phyloP scores from a whole-genome alignment of 768 basidiomycete species.

The Boletus tomentosulus region DNA sequence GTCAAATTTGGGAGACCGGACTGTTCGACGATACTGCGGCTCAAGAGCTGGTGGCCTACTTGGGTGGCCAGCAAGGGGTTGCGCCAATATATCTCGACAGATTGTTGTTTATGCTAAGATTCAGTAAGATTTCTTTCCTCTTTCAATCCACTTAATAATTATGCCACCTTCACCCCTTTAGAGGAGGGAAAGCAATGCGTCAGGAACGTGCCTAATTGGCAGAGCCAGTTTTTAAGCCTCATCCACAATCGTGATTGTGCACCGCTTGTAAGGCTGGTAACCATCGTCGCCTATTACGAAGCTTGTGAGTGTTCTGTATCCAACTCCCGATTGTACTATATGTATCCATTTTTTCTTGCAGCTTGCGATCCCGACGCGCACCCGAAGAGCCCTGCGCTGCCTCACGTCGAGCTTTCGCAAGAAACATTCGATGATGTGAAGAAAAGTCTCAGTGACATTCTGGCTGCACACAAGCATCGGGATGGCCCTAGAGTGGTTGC shows the following conservation, averaged over 20 bases:
- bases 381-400: not conserved
- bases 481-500: slow-evolving; percentile 19
- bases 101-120: slow-evolving; percentile 20
- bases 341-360: not conserved
- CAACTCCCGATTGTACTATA: not conserved
- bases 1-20: slow-evolving; percentile 17
- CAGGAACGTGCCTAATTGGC: slow-evolving; percentile 13
- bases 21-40: slow-evolving; percentile 20
- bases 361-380: slow-evolving; percentile 2
- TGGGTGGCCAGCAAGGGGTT: slow-evolving; percentile 12
- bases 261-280: slow-evolving; percentile 18
- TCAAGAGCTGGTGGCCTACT: slow-evolving; percentile 6
- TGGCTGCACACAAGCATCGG: slow-evolving; percentile 13
- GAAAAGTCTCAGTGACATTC: slow-evolving; percentile 8
- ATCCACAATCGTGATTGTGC: slow-evolving; percentile 10
- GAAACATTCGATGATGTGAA: slow-evolving; percentile 12
- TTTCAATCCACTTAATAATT: not conserved
- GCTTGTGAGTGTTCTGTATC: slow-evolving; percentile 9
- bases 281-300: slow-evolving; percentile 21
- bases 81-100: slow-evolving; percentile 18
- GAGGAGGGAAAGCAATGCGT: slow-evolving; percentile 20
- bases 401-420: not conserved
- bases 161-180: not conserved
- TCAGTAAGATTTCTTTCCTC: slow-evolving; percentile 8
- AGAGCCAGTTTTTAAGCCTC: slow-evolving; percentile 5